Evolutionary conservation across 768 basidiomycete genomes (phyloP), one percentile per base, ranked within the genome.

Genomic region (Suillus brevipes): DNA sequence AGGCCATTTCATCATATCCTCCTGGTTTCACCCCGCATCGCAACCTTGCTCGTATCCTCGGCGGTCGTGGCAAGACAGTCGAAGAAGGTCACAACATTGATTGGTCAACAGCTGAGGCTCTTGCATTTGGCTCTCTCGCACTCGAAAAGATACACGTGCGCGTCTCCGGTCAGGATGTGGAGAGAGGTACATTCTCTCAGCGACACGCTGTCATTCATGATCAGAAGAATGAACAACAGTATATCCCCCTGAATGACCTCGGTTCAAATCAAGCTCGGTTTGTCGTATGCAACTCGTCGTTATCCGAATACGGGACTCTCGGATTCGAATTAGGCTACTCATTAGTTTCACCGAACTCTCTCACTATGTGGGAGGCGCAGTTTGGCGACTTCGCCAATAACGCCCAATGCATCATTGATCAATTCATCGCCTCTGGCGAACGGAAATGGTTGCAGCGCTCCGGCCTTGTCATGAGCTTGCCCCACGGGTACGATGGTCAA

Each of bases 311-410:
- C 73, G 97, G 97, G 67, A 82, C 89, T 3, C 91, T 99, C 65
- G 97, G 97, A 47, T 99, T 99, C 77, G 97, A 99, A 78, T 88
- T 99, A 37, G 97, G 97, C 10, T 99, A 99, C 79, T 99, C 97
- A 7, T 89, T 99, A 68, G 97, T 99, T 62, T 97, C 95, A 16
- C 97, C 97, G 23, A 89, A 94, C 73, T 83, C 88, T 34, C 83
- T 99, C 68, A 94, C 94, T 18, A 89, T 99, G 73, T 99, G 97
- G 97, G 97, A 99, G 77, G 97, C 97, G 18, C 97, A 99, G 77
- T 96, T 99, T 72, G 97, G 97, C 75, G 97, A 98, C 79, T 99
- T 98, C 75, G 95, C 91, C 40, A 98, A 99, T 81, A 96, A 93
- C 70, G 97, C 96, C 3, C 97, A 98, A 77, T 91, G 90, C 76